These are phyloP conservation scores for Colletotrichum sojae DNA, from an alignment of 2,329 filamentous ascomycete species.

Conservation along the genomic window DNA sequence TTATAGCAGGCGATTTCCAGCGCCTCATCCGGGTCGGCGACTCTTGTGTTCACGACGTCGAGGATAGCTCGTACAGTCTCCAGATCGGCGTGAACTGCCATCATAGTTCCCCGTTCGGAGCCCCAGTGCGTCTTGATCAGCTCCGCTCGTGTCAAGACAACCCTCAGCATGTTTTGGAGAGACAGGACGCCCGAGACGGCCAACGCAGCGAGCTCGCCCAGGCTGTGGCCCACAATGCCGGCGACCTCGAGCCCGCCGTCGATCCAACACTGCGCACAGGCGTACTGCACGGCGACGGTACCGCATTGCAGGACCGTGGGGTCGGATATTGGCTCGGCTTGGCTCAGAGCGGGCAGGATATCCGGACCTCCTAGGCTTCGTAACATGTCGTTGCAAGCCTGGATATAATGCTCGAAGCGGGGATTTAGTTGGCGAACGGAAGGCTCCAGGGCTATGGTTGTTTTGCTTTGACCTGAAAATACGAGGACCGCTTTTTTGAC, in stretches of 20 bases:
- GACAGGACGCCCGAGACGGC: too few species aligned
- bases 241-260: conserved; percentile 6
- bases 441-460: too few species aligned
- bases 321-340: conserved; percentile 46
- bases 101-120: conserved; percentile 54
- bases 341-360: conserved; percentile 50
- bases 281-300: conserved; percentile 39
- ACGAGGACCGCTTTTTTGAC: too few species aligned
- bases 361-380: conserved; percentile 46
- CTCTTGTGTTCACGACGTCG: conserved; percentile 4
- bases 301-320: conserved; percentile 51
- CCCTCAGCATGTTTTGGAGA: too few species aligned
- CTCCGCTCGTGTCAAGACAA: too few species aligned
- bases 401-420: too few species aligned
- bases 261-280: conserved; percentile 13
- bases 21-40: too few species aligned
- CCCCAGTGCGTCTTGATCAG: conserved; percentile 51
- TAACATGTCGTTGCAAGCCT: too few species aligned
- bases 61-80: conserved; percentile 42
- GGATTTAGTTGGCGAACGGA: too few species aligned
- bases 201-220: too few species aligned
- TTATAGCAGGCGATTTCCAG: conserved; percentile 63
- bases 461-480: too few species aligned
- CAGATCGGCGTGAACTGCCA: conserved; percentile 49
- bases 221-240: neutral